A percentile compares a stretch with the other conserved stretches of the same genome.
Evolutionary conservation across 1,284 basidiomycete genomes (phyloP).

Genomic region (Heliocybe sulcata): DNA sequence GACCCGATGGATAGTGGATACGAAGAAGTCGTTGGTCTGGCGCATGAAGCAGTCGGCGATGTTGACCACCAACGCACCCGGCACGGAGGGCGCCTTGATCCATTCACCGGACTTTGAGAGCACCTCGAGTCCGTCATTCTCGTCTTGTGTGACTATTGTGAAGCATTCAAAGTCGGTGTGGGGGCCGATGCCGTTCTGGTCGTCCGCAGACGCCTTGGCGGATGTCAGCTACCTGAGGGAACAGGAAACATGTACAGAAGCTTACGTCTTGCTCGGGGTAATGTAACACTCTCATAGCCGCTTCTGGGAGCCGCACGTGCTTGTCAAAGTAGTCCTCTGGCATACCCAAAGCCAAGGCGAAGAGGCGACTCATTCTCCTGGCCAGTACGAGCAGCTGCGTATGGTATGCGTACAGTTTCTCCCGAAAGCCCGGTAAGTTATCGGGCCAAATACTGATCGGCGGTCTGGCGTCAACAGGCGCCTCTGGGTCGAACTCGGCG

Average conservation of each 20-base stretch:
- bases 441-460: slow-evolving; percentile 57
- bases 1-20: slow-evolving; percentile 79
- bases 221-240: background rate
- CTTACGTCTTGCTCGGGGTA: slow-evolving; percentile 41
- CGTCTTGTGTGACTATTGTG: slow-evolving; percentile 79
- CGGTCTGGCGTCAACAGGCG: slow-evolving; percentile 26
- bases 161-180: slow-evolving; percentile 84
- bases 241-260: background rate
- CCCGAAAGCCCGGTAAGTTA: slow-evolving; percentile 40
- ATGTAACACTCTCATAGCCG: slow-evolving; percentile 76
- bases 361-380: slow-evolving; percentile 69
- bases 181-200: slow-evolving; percentile 78
- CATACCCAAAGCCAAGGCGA: slow-evolving; percentile 76
- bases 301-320: slow-evolving; percentile 66
- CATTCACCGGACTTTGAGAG: slow-evolving; percentile 44
- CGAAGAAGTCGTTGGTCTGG: slow-evolving; percentile 73
- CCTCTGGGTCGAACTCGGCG: slow-evolving; percentile 20
- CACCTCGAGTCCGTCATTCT: slow-evolving; percentile 47
- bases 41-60: background rate
- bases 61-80: slow-evolving; percentile 61
- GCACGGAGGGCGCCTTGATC: slow-evolving; percentile 48
- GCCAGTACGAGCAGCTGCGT: slow-evolving; percentile 62
- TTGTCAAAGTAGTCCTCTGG: slow-evolving; percentile 74
- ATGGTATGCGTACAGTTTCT: slow-evolving; percentile 55
- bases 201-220: slow-evolving; percentile 53